Evolutionary conservation across 1,139 yeast genomes (phyloP).

Genomic region (Pichia sp.): DNA sequence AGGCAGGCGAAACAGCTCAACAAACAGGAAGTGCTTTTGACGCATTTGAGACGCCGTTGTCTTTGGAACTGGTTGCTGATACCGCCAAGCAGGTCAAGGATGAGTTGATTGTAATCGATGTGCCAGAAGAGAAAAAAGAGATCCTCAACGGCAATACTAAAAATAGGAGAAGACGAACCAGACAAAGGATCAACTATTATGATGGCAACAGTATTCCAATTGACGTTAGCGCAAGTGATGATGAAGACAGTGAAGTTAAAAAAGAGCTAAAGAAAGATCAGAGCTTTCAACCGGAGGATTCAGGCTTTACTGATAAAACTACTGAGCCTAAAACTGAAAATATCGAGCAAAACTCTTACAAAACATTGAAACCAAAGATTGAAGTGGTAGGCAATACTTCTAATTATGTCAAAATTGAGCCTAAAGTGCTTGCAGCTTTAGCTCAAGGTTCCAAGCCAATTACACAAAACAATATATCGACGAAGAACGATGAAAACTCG

Average conservation of each 20-base stretch:
- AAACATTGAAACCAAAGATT: not conserved
- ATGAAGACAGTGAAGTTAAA: not conserved
- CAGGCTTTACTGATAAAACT: not conserved
- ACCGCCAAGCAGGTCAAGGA: not conserved
- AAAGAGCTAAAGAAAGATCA: not conserved
- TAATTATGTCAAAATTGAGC: not conserved
- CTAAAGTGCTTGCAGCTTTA: not conserved
- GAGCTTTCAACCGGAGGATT: not conserved
- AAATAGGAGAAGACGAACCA: conserved; percentile 4
- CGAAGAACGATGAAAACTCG: too few relatives aligned
- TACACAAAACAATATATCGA: too few relatives aligned
- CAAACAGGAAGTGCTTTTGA: conserved; percentile 13
- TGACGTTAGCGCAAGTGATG: conserved; percentile 2
- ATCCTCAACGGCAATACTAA: not conserved
- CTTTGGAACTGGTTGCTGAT: conserved; percentile 9
- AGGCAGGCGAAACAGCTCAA: not conserved
- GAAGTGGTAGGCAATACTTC: not conserved
- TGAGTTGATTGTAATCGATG: not conserved
- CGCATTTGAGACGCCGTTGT: conserved; percentile 12
- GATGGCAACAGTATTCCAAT: conserved; percentile 5
- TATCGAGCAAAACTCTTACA: too few relatives aligned
- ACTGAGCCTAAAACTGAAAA: not conserved
- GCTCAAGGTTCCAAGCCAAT: too few relatives aligned
- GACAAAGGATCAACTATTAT: conserved; percentile 9
- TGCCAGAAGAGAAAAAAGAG: not conserved